Evolutionary conservation across 148 eudicot species (phyloP), one percentile per base, ranked within the genome.

Genomic region (Suaeda aralocaspica): DNA sequence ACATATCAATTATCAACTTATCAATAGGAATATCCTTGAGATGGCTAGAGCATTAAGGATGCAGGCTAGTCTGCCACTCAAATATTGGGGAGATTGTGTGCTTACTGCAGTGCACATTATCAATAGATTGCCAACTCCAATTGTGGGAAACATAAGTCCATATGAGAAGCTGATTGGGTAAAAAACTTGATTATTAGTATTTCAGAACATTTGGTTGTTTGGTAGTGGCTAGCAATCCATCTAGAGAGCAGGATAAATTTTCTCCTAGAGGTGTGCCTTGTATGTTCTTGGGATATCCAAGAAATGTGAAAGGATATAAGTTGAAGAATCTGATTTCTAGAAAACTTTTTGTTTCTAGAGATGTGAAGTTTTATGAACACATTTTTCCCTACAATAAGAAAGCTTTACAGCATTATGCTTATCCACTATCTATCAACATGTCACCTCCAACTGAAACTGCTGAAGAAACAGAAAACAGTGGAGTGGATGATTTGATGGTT

Each of bases 1-100:
- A n/a, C n/a, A n/a, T n/a, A n/a, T n/a, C n/a, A n/a, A n/a, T n/a
- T n/a, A n/a, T n/a, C n/a, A n/a, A n/a, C n/a, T n/a, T n/a, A n/a
- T n/a, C n/a, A n/a, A n/a, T n/a, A n/a, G 57, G 8, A 49, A 71
- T 30, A 0, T 71, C 5, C 9, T 71, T 7, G 67, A 71, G 6
- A 48, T 46, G 15, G 36, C 57, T 0, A 26, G 74, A 29, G 66
- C 67, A 4, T 2, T 71, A 1, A 25, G 58, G 15, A 2, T 71
- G 9, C 74, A 71, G 0, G 3, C 67, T 1, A 59, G 58, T 2
- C n/a, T 71, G 12, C 41, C 67, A 4, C 3, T 42, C 8, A 11
- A 11, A 0, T 71, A 42, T 31, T 71, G 74, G 67, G 74, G 67
- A 9, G 74, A 70, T 5, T 57, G 57, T 44, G 15, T 60, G 0